phyloP scores from a whole-genome alignment of 192 early-diverging fungal species.

The Linnemannia exigua region DNA sequence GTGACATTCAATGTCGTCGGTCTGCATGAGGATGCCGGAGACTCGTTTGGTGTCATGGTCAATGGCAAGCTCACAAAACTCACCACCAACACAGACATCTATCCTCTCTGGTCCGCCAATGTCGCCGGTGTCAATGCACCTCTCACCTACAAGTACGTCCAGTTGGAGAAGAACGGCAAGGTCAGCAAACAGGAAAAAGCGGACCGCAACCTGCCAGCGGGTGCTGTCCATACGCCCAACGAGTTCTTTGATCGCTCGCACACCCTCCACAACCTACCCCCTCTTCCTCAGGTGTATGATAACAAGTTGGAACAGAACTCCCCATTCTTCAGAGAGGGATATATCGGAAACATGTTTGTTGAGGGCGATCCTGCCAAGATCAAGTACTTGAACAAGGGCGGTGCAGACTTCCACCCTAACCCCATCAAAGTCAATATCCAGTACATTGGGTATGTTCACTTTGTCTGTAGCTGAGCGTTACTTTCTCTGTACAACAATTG shows the following conservation, averaged over 20 bases:
- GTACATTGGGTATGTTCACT: constrained; percentile 19
- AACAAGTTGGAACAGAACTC: constrained; percentile 35
- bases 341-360: constrained; percentile 36
- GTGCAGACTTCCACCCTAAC: not conserved
- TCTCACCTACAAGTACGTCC: constrained; percentile 38
- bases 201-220: constrained; percentile 27
- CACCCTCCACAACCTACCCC: constrained; percentile 22
- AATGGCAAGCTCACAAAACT: constrained; percentile 49
- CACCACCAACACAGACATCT: constrained; percentile 23
- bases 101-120: constrained; percentile 54
- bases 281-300: constrained; percentile 43
- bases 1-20: constrained; percentile 53
- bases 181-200: constrained; percentile 14
- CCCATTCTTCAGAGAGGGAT: constrained; percentile 36
- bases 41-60: constrained; percentile 35
- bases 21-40: constrained; percentile 17
- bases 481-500: not conserved
- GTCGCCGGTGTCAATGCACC: constrained; percentile 31
- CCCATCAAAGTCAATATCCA: constrained; percentile 25
- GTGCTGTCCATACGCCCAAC: constrained; percentile 35
- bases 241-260: constrained; percentile 33
- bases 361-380: constrained; percentile 28
- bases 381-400: constrained; percentile 17
- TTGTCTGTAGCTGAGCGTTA: too few species aligned
- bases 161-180: constrained; percentile 19